Evolutionary conservation across 768 basidiomycete genomes (phyloP).

Genomic region (Termitomyces sp.): DNA sequence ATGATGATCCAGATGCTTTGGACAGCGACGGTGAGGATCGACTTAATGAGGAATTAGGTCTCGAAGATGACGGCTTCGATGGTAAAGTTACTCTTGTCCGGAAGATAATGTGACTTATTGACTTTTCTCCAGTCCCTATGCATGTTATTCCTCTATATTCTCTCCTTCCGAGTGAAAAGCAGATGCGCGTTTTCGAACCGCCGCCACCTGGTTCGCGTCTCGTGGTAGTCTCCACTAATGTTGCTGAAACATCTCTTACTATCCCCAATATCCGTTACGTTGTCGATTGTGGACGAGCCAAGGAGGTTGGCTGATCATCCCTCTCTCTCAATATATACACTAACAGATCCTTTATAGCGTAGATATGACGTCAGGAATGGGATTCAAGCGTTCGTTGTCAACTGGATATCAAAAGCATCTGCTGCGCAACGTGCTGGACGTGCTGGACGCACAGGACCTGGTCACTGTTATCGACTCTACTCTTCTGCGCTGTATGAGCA

Average conservation of each 20-base stretch:
- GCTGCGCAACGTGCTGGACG: constrained; percentile 93
- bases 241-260: constrained; percentile 94
- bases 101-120: background rate
- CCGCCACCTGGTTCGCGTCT: constrained; percentile 80
- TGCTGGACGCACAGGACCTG: constrained; percentile 95
- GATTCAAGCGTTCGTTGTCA: constrained; percentile 88
- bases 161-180: constrained; percentile 85
- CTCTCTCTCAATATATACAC: background rate
- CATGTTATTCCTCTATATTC: constrained; percentile 94
- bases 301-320: constrained; percentile 55
- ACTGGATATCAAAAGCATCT: constrained; percentile 94
- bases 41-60: constrained; percentile 48
- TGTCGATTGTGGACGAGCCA: constrained; percentile 92
- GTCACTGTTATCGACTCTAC: constrained; percentile 96
- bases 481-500: constrained; percentile 94
- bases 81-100: constrained; percentile 28
- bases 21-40: constrained; percentile 68
- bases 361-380: constrained; percentile 76
- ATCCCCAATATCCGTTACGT: constrained; percentile 98
- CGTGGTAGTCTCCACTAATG: constrained; percentile 93
- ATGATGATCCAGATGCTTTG: constrained; percentile 69
- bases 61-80: constrained; percentile 63
- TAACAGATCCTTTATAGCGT: constrained; percentile 40
- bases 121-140: constrained; percentile 65
- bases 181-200: constrained; percentile 86